Evolutionary conservation across 1,284 basidiomycete genomes (phyloP), one percentile per base, ranked within the genome.

Genomic region (Ustilago bromivora): DNA sequence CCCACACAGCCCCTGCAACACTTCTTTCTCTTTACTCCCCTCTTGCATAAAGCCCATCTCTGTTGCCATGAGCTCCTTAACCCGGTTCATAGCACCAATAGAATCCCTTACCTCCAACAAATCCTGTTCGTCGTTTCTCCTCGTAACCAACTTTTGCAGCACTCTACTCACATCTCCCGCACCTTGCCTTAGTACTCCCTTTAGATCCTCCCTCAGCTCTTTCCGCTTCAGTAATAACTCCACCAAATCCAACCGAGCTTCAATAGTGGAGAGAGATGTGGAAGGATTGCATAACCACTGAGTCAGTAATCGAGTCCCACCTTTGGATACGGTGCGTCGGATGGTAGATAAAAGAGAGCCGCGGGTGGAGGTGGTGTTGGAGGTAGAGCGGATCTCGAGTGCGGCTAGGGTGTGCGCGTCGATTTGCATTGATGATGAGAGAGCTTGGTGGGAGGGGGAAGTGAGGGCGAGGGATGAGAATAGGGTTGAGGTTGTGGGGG

Each of bases 371-470:
- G 69, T 70, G n/a, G 81, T 78, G 43, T 77, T 65, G 15, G 52
- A 52, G 2, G 68, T 59, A 34, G 80, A 71, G 32, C 73, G 73
- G 47, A 85, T 76, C 62, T 85, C 84, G 41, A 85, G 72, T 0
- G 84, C 80, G 6, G 71, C 54, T 2, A 85, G 76, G 8, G 84
- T 85, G 62, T 84, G 78, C 2, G 84, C 79, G 64, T 85, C 84
- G 61, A 85, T 81, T 36, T 71, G 79, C 84, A 85, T 83, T 12
- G 57, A 54, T 17, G 75, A 61, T 13, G 62, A 59, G 13, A 49
- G 55, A n/a, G 13, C 69, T 13, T 55, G 60, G 34, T 67, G 71
- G 10, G 49, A 28, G 5, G 66, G 68, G 11, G 47, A 55, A 0
- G 66, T 28, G 55, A 46, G 57, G 10, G 66, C 52, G 52, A 69